These are phyloP conservation scores for Pugionium dolabratum DNA, from an alignment of 345 rosid species.

Conservation along the genomic window DNA sequence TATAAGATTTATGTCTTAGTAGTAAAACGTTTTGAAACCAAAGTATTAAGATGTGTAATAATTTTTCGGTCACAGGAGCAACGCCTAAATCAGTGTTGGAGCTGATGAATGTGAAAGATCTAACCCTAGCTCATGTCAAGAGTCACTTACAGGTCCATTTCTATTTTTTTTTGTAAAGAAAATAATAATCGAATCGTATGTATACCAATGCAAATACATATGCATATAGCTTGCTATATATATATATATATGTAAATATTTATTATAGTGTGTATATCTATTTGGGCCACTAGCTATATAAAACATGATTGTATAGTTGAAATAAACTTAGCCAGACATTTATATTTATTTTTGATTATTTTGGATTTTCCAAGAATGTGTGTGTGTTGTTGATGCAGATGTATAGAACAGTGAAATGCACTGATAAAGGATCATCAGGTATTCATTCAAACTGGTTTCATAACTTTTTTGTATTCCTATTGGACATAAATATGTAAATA, in stretches of 20 bases:
- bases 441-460: conserved; percentile 25
- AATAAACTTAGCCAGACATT: conserved; percentile 44
- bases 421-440: conserved; percentile 85
- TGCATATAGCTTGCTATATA: not conserved
- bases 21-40: conserved; percentile 12
- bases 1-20: conserved; percentile 7
- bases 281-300: conserved; percentile 31
- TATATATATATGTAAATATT: conserved; percentile 4
- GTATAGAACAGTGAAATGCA: conserved; percentile 99
- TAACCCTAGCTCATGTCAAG: conserved; percentile 99
- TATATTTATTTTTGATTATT: conserved; percentile 18
- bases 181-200: conserved; percentile 2
- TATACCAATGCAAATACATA: too few relatives aligned
- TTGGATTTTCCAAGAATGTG: conserved; percentile 24
- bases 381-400: conserved; percentile 68
- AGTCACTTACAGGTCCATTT: conserved; percentile 94
- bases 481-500: conserved; percentile 29
- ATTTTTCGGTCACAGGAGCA: conserved; percentile 59
- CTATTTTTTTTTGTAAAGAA: not conserved
- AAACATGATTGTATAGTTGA: conserved; percentile 39
- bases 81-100: conserved; percentile 97
- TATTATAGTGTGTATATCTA: not conserved
- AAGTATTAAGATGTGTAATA: conserved; percentile 26
- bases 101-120: conserved; percentile 99
- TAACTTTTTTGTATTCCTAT: conserved; percentile 31